Conservation (phyloP, 2,329 filamentous ascomycete species). For the Sarocladium oryzae region DNA sequence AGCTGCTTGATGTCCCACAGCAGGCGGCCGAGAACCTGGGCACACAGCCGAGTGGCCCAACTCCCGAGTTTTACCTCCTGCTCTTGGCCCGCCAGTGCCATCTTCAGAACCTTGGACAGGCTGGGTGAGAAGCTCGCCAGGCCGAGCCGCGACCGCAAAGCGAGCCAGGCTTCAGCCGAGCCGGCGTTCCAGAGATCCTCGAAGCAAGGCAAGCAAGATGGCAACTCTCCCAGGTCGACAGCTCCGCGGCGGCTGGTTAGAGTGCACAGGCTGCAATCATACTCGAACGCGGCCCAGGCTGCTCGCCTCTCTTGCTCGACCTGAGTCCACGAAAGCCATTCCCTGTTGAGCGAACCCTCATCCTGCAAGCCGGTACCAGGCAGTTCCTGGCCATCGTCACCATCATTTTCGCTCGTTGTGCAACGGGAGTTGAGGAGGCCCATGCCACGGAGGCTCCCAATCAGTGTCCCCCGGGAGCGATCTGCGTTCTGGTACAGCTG, state of each 20-base stretch:
- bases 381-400: neutral
- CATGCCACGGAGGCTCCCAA: conserved; percentile 21
- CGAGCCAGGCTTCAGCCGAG: conserved; percentile 20
- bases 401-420: conserved; percentile 9
- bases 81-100: conserved; percentile 10
- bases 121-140: conserved; percentile 13
- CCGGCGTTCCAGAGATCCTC: conserved; percentile 24
- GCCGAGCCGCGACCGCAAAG: conserved; percentile 11
- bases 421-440: conserved; percentile 18
- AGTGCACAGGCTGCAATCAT: conserved; percentile 25
- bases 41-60: conserved; percentile 23
- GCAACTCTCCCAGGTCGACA: conserved; percentile 23
- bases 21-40: conserved; percentile 23
- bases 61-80: neutral
- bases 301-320: conserved; percentile 19
- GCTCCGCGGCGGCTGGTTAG: conserved; percentile 22
- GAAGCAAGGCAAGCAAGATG: conserved; percentile 19
- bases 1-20: conserved; percentile 25
- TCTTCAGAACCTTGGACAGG: conserved; percentile 13
- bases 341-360: conserved; percentile 1
- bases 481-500: conserved; percentile 24
- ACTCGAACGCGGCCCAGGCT: conserved; percentile 26
- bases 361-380: neutral
- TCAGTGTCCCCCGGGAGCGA: conserved; percentile 20
- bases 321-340: conserved; percentile 20